phyloP scores from a whole-genome alignment of 2,329 filamentous ascomycete genomes.

The Fusarium pilosicola region DNA sequence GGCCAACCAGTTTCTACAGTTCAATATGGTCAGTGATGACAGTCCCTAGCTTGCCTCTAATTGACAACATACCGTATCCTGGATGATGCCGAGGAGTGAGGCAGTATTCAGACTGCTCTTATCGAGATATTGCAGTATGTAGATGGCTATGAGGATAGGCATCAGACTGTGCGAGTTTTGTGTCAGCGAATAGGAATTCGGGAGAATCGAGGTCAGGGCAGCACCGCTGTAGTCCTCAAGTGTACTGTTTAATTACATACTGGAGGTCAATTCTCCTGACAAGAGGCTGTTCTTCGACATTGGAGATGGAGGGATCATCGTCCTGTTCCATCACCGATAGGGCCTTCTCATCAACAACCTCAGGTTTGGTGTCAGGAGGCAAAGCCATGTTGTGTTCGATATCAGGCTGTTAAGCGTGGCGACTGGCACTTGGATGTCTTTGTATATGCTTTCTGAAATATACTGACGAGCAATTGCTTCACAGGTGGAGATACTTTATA shows the following conservation, averaged over 20 bases:
- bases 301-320: background rate
- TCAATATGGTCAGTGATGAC: rapidly evolving
- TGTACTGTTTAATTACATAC: background rate
- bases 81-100: background rate
- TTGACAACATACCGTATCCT: background rate
- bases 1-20: background rate
- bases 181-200: background rate
- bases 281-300: background rate
- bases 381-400: background rate
- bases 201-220: background rate
- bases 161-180: background rate
- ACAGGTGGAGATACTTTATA: background rate
- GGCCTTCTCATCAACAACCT: background rate
- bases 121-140: background rate
- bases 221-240: rapidly evolving
- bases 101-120: background rate
- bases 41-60: rapidly evolving
- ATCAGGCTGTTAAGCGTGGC: rapidly evolving
- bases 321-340: background rate
- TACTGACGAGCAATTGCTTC: background rate
- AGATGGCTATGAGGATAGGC: background rate
- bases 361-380: background rate
- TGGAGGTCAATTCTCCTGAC: background rate
- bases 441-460: background rate
- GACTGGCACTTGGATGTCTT: background rate